These are phyloP conservation scores for Euphorbia schlechtendalii DNA, from an alignment of 441 rosid species.

Conservation along the genomic window DNA sequence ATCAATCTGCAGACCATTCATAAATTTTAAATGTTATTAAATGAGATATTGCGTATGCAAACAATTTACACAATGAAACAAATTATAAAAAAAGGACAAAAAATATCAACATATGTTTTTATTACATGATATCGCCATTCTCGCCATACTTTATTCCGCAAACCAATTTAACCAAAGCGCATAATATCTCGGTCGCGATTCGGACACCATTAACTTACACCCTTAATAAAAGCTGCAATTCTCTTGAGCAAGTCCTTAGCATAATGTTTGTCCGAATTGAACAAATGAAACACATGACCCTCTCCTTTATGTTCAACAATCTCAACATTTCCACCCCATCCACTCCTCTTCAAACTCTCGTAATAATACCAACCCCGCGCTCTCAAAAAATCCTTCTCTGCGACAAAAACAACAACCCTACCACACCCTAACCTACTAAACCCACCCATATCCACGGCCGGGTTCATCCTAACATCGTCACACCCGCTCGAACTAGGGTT, in stretches of 20 bases:
- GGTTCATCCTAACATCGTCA: constrained; percentile 33
- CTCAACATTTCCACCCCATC: constrained; percentile 27
- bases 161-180: no score
- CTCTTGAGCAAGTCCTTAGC: constrained; percentile 23
- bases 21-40: no score
- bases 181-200: no score
- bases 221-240: not conserved
- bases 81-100: no score
- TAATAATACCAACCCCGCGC: constrained; percentile 27
- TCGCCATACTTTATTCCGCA: no score
- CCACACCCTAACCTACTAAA: constrained; percentile 12
- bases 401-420: constrained; percentile 28
- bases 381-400: constrained; percentile 29
- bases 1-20: no score
- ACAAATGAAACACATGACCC: constrained; percentile 32
- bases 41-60: no score
- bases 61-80: no score
- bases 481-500: constrained; percentile 32
- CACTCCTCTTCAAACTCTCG: constrained; percentile 22
- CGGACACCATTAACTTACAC: no score
- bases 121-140: no score
- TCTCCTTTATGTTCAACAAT: constrained; percentile 24
- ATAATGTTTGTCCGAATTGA: constrained; percentile 13
- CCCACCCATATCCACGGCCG: constrained; percentile 22
- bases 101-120: no score